Conservation (phyloP, 176 grass and related monocot genomes). For the Raddia distichophylla region DNA sequence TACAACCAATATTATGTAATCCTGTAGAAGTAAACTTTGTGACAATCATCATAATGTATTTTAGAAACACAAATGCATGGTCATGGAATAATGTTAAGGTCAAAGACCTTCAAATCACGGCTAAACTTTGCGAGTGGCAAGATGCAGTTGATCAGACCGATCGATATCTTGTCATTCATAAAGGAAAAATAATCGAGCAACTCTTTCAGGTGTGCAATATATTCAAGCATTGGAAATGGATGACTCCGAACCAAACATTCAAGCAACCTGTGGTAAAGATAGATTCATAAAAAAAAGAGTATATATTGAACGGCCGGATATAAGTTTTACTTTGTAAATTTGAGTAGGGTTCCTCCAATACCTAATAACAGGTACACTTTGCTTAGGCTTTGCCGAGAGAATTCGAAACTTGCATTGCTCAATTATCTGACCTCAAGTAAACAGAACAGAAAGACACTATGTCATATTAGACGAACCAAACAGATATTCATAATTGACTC, state of each 20-base stretch:
- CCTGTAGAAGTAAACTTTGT: conserved; percentile 53
- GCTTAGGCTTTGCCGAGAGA: conserved; percentile 80
- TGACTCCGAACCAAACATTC: conserved; percentile 60
- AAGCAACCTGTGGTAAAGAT: conserved; percentile 56
- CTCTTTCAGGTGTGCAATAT: conserved; percentile 81
- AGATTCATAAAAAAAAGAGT: not conserved
- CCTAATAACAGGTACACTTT: conserved; percentile 64
- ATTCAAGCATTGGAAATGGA: conserved; percentile 66
- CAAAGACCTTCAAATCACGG: conserved; percentile 71
- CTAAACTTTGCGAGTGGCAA: conserved; percentile 77
- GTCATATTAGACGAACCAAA: conserved; percentile 30
- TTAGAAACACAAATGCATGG: not conserved
- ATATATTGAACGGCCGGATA: not conserved
- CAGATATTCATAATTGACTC: not conserved
- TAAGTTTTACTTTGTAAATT: conserved; percentile 5
- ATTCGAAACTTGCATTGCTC: conserved; percentile 77
- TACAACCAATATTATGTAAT: conserved; percentile 89
- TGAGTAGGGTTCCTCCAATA: conserved; percentile 31
- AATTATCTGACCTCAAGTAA: conserved; percentile 51
- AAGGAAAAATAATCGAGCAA: conserved; percentile 81
- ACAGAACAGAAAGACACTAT: conserved; percentile 15
- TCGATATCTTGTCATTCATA: conserved; percentile 75
- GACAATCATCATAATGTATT: conserved; percentile 14
- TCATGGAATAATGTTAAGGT: conserved; percentile 17
- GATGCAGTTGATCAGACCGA: conserved; percentile 65